Evolutionary conservation across 1,139 yeast genomes (phyloP).

Genomic region (Yamadazyma oceani): DNA sequence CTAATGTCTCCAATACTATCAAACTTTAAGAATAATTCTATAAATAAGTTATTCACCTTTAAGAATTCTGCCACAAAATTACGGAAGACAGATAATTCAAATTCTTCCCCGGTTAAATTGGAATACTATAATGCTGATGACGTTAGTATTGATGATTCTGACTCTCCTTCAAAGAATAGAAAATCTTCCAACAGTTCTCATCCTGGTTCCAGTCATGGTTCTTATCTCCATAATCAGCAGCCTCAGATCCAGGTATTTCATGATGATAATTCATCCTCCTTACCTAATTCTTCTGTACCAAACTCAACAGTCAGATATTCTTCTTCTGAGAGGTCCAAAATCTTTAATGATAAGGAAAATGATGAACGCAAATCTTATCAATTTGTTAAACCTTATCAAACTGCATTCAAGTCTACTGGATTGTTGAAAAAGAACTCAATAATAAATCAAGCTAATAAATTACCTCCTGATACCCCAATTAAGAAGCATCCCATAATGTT

Average conservation of each 20-base stretch:
- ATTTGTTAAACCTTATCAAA: constrained; percentile 79
- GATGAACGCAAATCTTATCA: constrained; percentile 50
- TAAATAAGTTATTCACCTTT: constrained; percentile 14
- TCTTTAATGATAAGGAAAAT: constrained; percentile 33
- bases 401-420: constrained; percentile 80
- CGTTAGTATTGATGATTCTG: constrained; percentile 22
- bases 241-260: constrained; percentile 20
- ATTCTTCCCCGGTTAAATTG: constrained; percentile 18
- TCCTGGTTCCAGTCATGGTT: constrained; percentile 1
- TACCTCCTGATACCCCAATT: constrained; percentile 81
- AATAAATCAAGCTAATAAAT: constrained; percentile 25
- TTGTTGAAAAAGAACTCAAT: constrained; percentile 64
- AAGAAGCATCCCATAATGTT: constrained; percentile 56
- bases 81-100: constrained; percentile 17
- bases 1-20: constrained; percentile 9
- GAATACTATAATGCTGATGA: constrained; percentile 35
- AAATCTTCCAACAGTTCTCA: constrained; percentile 26
- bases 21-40: constrained; percentile 7
- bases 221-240: not conserved
- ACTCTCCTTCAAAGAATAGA: constrained; percentile 34
- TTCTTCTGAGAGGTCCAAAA: not conserved
- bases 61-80: constrained; percentile 21
- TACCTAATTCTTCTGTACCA: not conserved
- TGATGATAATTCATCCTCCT: constrained; percentile 12
- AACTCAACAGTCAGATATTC: not conserved